Conservation (phyloP, 805 yeast genomes). For the Candida piceae region DNA sequence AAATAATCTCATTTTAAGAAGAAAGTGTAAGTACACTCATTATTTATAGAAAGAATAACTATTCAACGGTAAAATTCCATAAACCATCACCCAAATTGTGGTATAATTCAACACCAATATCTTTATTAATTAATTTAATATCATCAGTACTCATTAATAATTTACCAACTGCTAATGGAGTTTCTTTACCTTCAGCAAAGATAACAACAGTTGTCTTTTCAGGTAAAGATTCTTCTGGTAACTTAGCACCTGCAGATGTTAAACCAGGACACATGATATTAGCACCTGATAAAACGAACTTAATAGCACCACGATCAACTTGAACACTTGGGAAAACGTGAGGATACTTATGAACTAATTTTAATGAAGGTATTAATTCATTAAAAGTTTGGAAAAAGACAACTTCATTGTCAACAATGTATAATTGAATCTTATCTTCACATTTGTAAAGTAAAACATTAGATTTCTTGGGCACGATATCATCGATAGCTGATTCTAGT, state of each 20-base stretch:
- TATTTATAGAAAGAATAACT: too few relatives aligned
- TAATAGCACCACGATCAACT: slow-evolving; percentile 95
- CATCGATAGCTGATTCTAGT: slow-evolving; percentile 75
- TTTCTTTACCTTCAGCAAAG: slow-evolving; percentile 89
- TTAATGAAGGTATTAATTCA: slow-evolving; percentile 70
- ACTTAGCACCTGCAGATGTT: slow-evolving; percentile 76
- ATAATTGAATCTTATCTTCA: slow-evolving; percentile 82
- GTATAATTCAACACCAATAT: slow-evolving; percentile 80
- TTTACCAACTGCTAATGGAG: slow-evolving; percentile 87
- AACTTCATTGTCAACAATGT: slow-evolving; percentile 66
- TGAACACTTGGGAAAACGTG: slow-evolving; percentile 77
- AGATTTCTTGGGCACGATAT: slow-evolving; percentile 81
- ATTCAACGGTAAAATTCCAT: slow-evolving; percentile 58
- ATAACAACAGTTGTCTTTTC: slow-evolving; percentile 72
- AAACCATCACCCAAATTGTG: slow-evolving; percentile 88
- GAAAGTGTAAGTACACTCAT: too few relatives aligned
- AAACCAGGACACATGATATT: slow-evolving; percentile 96
- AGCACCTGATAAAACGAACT: slow-evolving; percentile 92
- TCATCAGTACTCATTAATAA: slow-evolving; percentile 85
- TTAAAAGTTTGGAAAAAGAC: slow-evolving; percentile 78
- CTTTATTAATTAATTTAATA: slow-evolving; percentile 76
- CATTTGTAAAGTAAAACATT: slow-evolving; percentile 78
- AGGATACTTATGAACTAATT: slow-evolving; percentile 77
- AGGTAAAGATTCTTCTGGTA: slow-evolving; percentile 69
- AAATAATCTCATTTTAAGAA: too few relatives aligned